These are phyloP conservation scores for Solanum paucissectum DNA, from an alignment of 257 asterid genomes.

Conservation along the genomic window DNA sequence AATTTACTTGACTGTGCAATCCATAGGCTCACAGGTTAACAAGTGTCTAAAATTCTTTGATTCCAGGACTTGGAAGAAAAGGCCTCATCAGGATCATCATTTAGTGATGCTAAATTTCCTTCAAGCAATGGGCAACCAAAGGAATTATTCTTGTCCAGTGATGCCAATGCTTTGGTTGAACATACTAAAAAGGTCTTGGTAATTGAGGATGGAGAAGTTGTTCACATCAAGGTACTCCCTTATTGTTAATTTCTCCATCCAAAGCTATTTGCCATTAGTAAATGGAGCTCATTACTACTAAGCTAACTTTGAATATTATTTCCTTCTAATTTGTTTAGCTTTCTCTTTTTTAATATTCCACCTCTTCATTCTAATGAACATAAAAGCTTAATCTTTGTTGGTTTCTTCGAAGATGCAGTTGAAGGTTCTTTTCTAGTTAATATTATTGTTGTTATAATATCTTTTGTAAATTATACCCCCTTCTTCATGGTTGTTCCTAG, in stretches of 20 bases:
- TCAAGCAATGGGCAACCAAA: constrained; percentile 59
- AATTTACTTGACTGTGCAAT: background rate
- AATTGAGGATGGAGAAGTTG: constrained; percentile 81
- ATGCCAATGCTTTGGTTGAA: constrained; percentile 87
- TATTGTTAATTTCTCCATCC: background rate
- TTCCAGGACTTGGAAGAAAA: constrained; percentile 57
- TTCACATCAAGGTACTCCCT: constrained; percentile 64
- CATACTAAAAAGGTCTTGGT: constrained; percentile 87
- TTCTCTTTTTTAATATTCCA: background rate
- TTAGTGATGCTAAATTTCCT: constrained; percentile 47
- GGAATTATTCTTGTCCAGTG: constrained; percentile 82
- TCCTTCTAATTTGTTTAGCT: background rate
- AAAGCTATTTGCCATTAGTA: background rate
- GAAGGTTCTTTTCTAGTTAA: background rate
- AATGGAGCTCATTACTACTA: background rate
- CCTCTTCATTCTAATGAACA: background rate
- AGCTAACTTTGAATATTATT: background rate
- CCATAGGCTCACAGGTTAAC: background rate
- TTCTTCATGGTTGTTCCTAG: background rate
- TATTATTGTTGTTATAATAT: background rate
- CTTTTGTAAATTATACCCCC: background rate
- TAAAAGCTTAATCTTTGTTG: background rate
- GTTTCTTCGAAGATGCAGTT: background rate
- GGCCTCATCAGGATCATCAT: constrained; percentile 40
- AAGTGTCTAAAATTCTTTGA: background rate